Conservation (phyloP, 441 rosid species). For the Heliophila coronopifolia region DNA sequence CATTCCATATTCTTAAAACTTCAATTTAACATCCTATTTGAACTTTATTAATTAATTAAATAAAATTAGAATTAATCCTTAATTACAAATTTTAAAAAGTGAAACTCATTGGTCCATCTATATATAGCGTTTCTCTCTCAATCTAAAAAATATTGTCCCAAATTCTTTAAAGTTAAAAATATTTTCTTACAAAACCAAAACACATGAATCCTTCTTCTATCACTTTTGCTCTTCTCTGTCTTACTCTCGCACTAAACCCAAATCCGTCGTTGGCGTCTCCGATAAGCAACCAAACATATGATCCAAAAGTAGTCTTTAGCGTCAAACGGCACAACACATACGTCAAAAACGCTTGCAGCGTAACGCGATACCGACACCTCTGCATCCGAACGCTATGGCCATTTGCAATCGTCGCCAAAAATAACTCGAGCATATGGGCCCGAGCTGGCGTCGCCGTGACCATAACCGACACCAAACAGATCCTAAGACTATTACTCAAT, state of each 20-base stretch:
- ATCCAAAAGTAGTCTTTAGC: no score
- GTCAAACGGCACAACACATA: conserved; percentile 23
- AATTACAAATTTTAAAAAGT: no score
- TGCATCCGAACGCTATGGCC: conserved; percentile 54
- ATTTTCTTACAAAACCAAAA: no score
- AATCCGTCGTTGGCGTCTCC: conserved; percentile 9
- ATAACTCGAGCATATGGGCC: conserved; percentile 76
- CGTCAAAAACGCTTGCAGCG: conserved; percentile 70
- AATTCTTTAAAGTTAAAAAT: conserved; percentile 2
- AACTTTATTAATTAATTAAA: no score
- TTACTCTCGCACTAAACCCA: neutral
- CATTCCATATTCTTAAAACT: neutral
- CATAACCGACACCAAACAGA: conserved; percentile 43
- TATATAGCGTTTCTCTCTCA: neutral
- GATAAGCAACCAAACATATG: conserved; percentile 16
- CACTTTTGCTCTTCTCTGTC: neutral
- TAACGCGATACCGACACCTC: conserved; percentile 52
- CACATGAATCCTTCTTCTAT: conserved; percentile 15
- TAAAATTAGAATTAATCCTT: no score
- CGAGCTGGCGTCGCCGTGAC: conserved; percentile 77
- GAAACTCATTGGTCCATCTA: no score
- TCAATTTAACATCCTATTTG: conserved; percentile 12
- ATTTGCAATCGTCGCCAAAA: conserved; percentile 49
- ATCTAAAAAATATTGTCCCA: neutral
- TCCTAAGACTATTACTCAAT: conserved; percentile 34